Conservation (phyloP, 495 filamentous ascomycete species). For the Amniculicola lignicola region DNA sequence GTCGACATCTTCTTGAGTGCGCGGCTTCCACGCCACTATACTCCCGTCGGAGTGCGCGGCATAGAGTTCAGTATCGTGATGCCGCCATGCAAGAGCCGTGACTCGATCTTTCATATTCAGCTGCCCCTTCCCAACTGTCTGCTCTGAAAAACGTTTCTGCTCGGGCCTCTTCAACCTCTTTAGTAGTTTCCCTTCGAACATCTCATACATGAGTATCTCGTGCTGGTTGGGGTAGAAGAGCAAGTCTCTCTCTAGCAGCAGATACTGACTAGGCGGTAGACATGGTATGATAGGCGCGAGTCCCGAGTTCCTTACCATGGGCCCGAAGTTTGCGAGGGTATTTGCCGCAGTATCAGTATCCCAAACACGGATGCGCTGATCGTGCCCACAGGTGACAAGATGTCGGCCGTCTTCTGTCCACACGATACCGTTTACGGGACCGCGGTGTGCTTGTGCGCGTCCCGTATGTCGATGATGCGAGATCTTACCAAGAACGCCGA, state of each 20-base stretch:
- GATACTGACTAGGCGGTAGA: slow-evolving; percentile 54
- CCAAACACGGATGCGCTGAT: slow-evolving; percentile 81
- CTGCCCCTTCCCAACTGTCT: slow-evolving; percentile 34
- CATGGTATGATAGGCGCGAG: slow-evolving; percentile 62
- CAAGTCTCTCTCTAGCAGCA: slow-evolving; percentile 54
- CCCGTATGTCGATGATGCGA: slow-evolving; percentile 48
- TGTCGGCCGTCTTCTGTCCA: slow-evolving; percentile 77
- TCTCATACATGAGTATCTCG: slow-evolving; percentile 72
- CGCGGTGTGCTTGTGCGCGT: slow-evolving; percentile 65
- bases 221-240: slow-evolving; percentile 74
- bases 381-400: slow-evolving; percentile 75
- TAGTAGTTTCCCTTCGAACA: slow-evolving; percentile 69
- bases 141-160: slow-evolving; percentile 39
- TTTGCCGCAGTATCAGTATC: slow-evolving; percentile 74
- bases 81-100: slow-evolving; percentile 69
- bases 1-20: slow-evolving; percentile 45
- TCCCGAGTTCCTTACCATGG: slow-evolving; percentile 67
- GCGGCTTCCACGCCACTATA: slow-evolving; percentile 58
- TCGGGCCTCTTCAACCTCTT: slow-evolving; percentile 65
- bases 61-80: slow-evolving; percentile 53
- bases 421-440: slow-evolving; percentile 73
- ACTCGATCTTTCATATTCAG: slow-evolving; percentile 55
- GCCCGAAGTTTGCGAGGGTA: slow-evolving; percentile 78
- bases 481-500: slow-evolving; percentile 54
- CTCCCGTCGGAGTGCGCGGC: slow-evolving; percentile 58